Evolutionary conservation across 441 rosid genomes (phyloP).

Genomic region (Gossypium lobatum): DNA sequence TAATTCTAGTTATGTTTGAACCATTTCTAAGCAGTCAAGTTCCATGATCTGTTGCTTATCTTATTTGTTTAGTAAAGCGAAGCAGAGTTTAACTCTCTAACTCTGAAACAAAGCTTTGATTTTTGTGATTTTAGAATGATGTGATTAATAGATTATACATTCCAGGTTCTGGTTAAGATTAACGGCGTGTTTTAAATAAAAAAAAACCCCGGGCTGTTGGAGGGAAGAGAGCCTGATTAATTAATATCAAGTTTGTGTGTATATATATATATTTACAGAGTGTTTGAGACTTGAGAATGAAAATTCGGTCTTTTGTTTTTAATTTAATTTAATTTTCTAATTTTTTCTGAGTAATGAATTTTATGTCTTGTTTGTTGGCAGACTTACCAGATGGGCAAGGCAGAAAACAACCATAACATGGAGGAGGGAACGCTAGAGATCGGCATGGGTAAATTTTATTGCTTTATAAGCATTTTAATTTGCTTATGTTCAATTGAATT

Average conservation of each 20-base stretch:
- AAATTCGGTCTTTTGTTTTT: background rate
- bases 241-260: background rate
- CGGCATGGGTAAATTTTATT: constrained; percentile 69
- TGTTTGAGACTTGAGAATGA: background rate
- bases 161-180: background rate
- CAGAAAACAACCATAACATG: constrained; percentile 38
- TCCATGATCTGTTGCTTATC: background rate
- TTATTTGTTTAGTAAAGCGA: background rate
- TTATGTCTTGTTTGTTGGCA: background rate
- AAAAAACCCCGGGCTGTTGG: no score
- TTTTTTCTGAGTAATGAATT: background rate
- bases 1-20: background rate
- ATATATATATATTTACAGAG: background rate
- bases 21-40: background rate
- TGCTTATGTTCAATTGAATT: background rate
- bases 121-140: background rate
- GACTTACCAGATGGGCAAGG: constrained; percentile 36
- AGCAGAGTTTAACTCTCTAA: background rate
- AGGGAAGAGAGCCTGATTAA: background rate
- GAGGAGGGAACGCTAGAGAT: constrained; percentile 80
- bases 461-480: background rate
- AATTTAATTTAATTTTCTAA: background rate
- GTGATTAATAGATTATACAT: background rate
- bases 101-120: background rate
- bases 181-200: background rate